phyloP scores from a whole-genome alignment of 2,329 filamentous ascomycete genomes.

The Apiospora koreana region DNA sequence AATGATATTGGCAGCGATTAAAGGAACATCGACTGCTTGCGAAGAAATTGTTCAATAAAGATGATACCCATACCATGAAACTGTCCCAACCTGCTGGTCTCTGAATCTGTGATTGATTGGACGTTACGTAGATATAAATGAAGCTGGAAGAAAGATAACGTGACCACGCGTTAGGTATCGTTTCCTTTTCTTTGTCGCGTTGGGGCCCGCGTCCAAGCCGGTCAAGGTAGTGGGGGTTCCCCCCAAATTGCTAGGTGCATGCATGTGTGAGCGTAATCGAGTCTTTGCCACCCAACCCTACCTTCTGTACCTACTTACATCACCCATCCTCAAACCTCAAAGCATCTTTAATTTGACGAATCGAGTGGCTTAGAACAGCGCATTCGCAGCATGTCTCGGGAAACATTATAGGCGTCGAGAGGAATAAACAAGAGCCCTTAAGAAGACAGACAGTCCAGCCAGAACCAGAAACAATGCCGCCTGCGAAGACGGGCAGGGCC shows the following conservation, averaged over 20 bases:
- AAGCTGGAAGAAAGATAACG: background rate
- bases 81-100: no score
- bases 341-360: no score
- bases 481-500: conserved; percentile 7
- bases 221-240: background rate
- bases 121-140: no score
- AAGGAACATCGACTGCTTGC: background rate
- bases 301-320: background rate
- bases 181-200: conserved; percentile 8
- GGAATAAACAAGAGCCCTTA: background rate
- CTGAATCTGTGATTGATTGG: background rate
- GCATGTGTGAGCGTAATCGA: background rate
- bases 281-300: background rate
- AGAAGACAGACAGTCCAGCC: no score
- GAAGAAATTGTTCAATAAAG: background rate
- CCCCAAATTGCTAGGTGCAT: background rate
- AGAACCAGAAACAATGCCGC: conserved; percentile 2
- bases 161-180: conserved; percentile 7
- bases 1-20: background rate
- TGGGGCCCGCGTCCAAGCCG: background rate
- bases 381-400: background rate
- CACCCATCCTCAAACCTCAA: background rate
- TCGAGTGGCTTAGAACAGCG: background rate
- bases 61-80: background rate
- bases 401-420: background rate